phyloP scores from a whole-genome alignment of 345 rosid species.

The Hibiscus mutabilis region DNA sequence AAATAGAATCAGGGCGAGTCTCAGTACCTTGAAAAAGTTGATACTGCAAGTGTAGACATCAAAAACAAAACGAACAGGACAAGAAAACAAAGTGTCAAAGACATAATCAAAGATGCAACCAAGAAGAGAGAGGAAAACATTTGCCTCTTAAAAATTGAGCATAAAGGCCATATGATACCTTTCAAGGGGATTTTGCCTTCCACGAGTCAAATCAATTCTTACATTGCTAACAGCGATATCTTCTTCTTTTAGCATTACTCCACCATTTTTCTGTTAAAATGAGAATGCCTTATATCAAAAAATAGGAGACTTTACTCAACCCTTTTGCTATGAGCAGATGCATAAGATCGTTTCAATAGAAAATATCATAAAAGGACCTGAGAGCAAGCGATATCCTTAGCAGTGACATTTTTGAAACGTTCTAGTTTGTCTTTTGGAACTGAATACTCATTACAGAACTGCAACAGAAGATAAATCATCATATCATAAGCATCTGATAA shows the following conservation, averaged over 20 bases:
- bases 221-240: constrained; percentile 78
- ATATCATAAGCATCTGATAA: background rate
- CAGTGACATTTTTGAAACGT: constrained; percentile 71
- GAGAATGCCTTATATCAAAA: constrained; percentile 14
- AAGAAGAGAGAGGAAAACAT: background rate
- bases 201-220: constrained; percentile 85
- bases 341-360: background rate
- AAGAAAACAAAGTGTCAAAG: constrained; percentile 8
- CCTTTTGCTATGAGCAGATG: background rate
- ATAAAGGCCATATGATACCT: constrained; percentile 40
- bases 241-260: constrained; percentile 57
- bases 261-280: constrained; percentile 43
- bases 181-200: constrained; percentile 79
- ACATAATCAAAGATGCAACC: background rate
- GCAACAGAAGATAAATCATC: constrained; percentile 22
- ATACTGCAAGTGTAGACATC: constrained; percentile 46
- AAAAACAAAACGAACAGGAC: constrained; percentile 8
- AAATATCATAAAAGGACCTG: constrained; percentile 40
- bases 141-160: constrained; percentile 1
- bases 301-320: background rate
- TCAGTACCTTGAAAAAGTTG: constrained; percentile 80
- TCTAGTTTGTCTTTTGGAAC: constrained; percentile 83
- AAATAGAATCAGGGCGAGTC: background rate
- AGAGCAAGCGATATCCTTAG: constrained; percentile 85
- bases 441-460: constrained; percentile 95